These are phyloP conservation scores for Opeltia flavorubescens DNA, from an alignment of 495 filamentous ascomycete genomes.

Conservation along the genomic window DNA sequence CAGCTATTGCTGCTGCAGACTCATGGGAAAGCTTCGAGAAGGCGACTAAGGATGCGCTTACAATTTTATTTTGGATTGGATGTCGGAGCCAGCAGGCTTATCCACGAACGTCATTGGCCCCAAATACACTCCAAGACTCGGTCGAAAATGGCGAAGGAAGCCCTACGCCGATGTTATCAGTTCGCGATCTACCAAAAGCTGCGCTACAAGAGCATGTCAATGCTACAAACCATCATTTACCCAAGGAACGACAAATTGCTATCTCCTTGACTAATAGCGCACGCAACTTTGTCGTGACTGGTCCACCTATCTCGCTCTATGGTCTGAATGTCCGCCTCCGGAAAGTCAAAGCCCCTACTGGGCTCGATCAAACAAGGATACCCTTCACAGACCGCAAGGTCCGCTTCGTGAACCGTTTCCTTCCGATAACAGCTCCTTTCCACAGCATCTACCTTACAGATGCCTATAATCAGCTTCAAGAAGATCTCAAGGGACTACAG, in stretches of 20 bases:
- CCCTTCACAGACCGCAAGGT: constrained; percentile 91
- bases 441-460: constrained; percentile 84
- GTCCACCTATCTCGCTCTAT: constrained; percentile 87
- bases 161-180: constrained; percentile 94
- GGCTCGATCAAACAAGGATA: constrained; percentile 86
- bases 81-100: constrained; percentile 97
- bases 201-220: constrained; percentile 91
- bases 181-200: constrained; percentile 73
- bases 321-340: constrained; percentile 86
- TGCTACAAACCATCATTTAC: constrained; percentile 89
- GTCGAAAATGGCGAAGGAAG: constrained; percentile 84
- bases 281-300: constrained; percentile 91
- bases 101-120: constrained; percentile 85
- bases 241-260: constrained; percentile 77
- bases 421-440: constrained; percentile 95
- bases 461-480: constrained; percentile 62
- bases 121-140: constrained; percentile 82
- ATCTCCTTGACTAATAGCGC: constrained; percentile 95
- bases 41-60: constrained; percentile 62
- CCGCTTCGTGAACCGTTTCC: constrained; percentile 90
- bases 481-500: constrained; percentile 71
- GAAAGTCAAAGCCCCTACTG: constrained; percentile 93
- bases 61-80: constrained; percentile 98
- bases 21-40: constrained; percentile 82
- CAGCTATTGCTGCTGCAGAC: constrained; percentile 75